phyloP scores from a whole-genome alignment of 129 eudicot species.

The Tagetes patula region DNA sequence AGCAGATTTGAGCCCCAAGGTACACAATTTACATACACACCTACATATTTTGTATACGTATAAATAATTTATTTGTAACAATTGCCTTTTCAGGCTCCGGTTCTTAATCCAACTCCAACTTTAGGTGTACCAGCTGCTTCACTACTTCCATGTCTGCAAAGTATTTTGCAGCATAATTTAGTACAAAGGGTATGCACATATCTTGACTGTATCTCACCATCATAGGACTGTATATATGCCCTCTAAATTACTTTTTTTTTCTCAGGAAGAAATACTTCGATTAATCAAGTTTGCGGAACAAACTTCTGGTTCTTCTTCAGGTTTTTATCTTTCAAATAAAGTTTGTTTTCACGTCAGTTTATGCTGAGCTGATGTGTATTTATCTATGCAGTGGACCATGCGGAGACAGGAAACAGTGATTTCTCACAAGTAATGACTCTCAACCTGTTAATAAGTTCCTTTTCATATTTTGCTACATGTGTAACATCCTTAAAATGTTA shows the following conservation, averaged over 20 bases:
- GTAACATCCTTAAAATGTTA: background rate
- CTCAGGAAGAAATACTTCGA: constrained; percentile 74
- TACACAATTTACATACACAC: constrained; percentile 10
- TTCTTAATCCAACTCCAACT: constrained; percentile 35
- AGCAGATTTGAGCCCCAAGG: constrained; percentile 50
- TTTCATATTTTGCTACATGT: background rate
- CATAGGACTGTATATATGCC: background rate
- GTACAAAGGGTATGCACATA: constrained; percentile 60
- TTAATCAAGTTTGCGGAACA: constrained; percentile 76
- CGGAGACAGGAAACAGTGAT: constrained; percentile 50
- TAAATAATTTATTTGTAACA: constrained; percentile 27
- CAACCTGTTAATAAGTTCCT: background rate
- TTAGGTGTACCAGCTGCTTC: constrained; percentile 51
- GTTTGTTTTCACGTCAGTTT: background rate
- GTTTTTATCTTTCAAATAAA: constrained; percentile 17
- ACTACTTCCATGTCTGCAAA: constrained; percentile 73
- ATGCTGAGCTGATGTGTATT: constrained; percentile 3
- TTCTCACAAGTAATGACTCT: constrained; percentile 47
- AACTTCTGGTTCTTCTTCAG: constrained; percentile 47
- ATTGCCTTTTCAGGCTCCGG: constrained; percentile 51
- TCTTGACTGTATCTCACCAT: constrained; percentile 2
- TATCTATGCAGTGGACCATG: constrained; percentile 34
- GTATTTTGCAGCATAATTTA: constrained; percentile 69
- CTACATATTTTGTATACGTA: background rate
- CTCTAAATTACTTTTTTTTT: constrained; percentile 23